These are phyloP conservation scores for Colletotrichum paranaense DNA, from an alignment of 2,329 filamentous ascomycete species.

Conservation along the genomic window DNA sequence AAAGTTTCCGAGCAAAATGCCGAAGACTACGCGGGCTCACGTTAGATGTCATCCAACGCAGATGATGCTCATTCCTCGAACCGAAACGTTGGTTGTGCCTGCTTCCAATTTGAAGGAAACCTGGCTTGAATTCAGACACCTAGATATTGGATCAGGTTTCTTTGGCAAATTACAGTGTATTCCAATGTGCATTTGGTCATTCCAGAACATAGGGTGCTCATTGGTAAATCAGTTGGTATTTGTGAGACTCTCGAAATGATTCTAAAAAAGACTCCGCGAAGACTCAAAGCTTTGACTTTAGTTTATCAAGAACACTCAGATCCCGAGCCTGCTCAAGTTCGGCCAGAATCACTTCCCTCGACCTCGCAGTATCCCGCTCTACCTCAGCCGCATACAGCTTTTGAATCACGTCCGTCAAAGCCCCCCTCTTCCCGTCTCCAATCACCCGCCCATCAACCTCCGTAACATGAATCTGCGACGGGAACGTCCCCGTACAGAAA, in stretches of 20 bases:
- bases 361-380: constrained; percentile 36
- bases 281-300: constrained; percentile 2
- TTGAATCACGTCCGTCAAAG: constrained; percentile 40
- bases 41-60: too few relatives aligned
- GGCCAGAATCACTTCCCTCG: constrained; percentile 37
- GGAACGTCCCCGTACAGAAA: constrained; percentile 45
- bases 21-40: too few relatives aligned
- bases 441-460: constrained; percentile 41
- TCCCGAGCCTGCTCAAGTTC: constrained; percentile 41
- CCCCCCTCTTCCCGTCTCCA: constrained; percentile 40
- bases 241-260: neutral
- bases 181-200: too few relatives aligned
- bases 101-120: too few relatives aligned
- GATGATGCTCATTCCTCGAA: too few relatives aligned
- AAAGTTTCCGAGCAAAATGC: neutral
- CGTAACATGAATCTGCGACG: constrained; percentile 42
- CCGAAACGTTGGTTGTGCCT: too few relatives aligned
- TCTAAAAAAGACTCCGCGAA: too few relatives aligned
- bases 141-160: too few relatives aligned
- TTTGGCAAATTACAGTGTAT: too few relatives aligned
- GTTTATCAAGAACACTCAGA: constrained; percentile 35
- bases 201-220: neutral
- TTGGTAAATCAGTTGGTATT: neutral
- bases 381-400: constrained; percentile 40
- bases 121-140: too few relatives aligned